Conservation (phyloP, 306 rosid species). For the Benincasa hispida region DNA sequence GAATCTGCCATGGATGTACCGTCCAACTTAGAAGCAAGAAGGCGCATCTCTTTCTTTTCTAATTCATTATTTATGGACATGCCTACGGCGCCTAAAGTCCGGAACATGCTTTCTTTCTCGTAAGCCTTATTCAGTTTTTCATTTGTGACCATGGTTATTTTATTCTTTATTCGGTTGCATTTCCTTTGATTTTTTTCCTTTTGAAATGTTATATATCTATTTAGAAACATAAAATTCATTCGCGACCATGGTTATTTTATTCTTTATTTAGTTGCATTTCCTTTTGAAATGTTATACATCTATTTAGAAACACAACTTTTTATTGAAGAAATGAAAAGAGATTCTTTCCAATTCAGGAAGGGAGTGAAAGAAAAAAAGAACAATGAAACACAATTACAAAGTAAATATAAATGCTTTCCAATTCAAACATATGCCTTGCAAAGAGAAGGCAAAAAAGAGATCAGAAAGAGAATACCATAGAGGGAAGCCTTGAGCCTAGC, state of each 20-base stretch:
- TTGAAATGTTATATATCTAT: background rate
- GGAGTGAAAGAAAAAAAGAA: background rate
- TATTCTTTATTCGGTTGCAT: background rate
- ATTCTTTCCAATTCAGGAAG: background rate
- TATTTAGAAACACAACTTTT: background rate
- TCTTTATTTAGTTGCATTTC: background rate
- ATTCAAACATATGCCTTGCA: background rate
- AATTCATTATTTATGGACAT: conserved; percentile 93
- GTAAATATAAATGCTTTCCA: background rate
- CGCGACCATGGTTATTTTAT: background rate
- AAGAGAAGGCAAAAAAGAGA: background rate
- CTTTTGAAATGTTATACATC: background rate
- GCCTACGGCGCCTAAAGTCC: conserved; percentile 96
- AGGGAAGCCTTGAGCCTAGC: background rate
- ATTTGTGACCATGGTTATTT: background rate
- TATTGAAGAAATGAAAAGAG: background rate
- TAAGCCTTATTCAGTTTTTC: conserved; percentile 24
- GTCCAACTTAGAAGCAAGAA: conserved; percentile 89
- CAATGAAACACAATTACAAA: background rate
- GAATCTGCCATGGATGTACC: conserved; percentile 99
- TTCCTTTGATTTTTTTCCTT: background rate
- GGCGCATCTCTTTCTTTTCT: conserved; percentile 89
- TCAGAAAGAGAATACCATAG: background rate
- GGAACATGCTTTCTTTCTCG: conserved; percentile 99
- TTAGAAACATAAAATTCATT: too few species aligned